Conservation (phyloP, 192 early-diverging fungal species). For the Coemansia sp. region DNA sequence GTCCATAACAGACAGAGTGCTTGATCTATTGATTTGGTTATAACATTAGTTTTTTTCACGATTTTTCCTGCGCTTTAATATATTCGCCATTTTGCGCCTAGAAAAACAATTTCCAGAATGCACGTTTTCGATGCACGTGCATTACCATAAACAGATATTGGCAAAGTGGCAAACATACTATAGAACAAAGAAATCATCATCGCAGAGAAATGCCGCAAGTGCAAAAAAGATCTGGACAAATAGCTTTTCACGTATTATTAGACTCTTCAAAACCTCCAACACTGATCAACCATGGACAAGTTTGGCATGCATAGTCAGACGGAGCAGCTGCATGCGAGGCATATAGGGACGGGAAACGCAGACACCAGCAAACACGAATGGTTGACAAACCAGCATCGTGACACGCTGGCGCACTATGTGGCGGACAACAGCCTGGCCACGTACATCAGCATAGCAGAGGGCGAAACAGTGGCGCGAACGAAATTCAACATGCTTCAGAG, state of each 20-base stretch:
- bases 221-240: too few relatives aligned
- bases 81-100: too few relatives aligned
- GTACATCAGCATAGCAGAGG: conserved; percentile 45
- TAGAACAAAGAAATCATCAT: too few relatives aligned
- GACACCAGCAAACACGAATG: conserved; percentile 49
- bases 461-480: conserved; percentile 27
- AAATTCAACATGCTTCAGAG: conserved; percentile 42
- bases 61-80: too few relatives aligned
- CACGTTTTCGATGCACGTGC: not conserved
- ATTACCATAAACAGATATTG: not conserved
- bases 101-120: too few relatives aligned
- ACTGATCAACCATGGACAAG: conserved; percentile 41
- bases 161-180: not conserved
- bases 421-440: conserved; percentile 42
- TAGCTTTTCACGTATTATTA: too few relatives aligned
- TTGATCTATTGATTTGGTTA: too few relatives aligned
- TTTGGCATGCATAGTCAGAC: conserved; percentile 59
- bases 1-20: too few relatives aligned
- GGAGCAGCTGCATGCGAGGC: conserved; percentile 47
- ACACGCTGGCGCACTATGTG: conserved; percentile 49
- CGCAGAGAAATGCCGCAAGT: too few relatives aligned
- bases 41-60: too few relatives aligned
- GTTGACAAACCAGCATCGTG: conserved; percentile 53
- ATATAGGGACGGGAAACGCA: conserved; percentile 49
- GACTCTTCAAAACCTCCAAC: not conserved